Conservation (phyloP, 768 basidiomycete genomes). For the Tubosaeta brunneosetosa region DNA sequence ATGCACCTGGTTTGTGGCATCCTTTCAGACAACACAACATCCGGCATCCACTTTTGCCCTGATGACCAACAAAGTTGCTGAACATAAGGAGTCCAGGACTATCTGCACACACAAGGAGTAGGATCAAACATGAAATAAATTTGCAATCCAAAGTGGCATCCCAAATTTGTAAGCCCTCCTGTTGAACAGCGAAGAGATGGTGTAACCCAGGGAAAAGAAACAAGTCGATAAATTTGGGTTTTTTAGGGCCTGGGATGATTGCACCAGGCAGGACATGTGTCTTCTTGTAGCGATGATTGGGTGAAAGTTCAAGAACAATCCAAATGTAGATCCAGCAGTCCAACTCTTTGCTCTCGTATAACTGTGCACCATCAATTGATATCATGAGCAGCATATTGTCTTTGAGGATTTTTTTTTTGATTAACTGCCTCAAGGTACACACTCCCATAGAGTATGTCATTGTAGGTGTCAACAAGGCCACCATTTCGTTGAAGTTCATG, state of each 20-base stretch:
- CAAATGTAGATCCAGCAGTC: background rate
- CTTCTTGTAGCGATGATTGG: background rate
- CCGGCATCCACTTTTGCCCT: constrained; percentile 22
- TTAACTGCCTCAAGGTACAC: background rate
- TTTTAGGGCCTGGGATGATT: constrained; percentile 29
- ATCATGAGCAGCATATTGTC: background rate
- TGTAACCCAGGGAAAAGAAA: constrained; percentile 17
- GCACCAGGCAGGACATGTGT: background rate
- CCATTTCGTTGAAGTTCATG: background rate
- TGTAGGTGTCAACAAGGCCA: background rate
- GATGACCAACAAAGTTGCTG: constrained; percentile 35
- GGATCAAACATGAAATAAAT: constrained; percentile 11
- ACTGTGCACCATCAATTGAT: background rate
- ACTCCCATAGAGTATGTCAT: background rate
- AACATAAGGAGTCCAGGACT: constrained; percentile 27
- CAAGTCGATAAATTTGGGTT: constrained; percentile 29
- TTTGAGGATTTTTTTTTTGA: background rate
- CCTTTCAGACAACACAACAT: constrained; percentile 30
- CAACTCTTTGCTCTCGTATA: background rate
- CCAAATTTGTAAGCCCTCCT: constrained; percentile 21
- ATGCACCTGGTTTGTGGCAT: constrained; percentile 25
- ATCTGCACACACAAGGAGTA: constrained; percentile 29
- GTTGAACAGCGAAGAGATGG: constrained; percentile 14
- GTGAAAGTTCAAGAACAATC: background rate
- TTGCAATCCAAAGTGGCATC: constrained; percentile 2